A percentile compares a stretch with the other conserved stretches of the same genome.
Conservation (phyloP, 805 yeast genomes). For the Suhomyces pyralidae region DNA sequence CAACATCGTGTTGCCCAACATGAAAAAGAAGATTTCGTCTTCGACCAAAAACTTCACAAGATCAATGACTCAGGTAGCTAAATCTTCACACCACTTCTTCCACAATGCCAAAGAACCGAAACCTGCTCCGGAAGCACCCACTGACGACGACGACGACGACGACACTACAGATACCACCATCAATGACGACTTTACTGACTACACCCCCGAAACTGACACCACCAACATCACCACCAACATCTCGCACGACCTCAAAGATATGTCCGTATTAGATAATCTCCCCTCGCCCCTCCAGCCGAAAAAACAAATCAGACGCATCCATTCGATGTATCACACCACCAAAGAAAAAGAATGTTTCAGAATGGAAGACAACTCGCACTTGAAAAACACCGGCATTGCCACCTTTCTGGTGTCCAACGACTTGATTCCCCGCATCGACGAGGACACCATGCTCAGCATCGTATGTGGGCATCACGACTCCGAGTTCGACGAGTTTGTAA, state of each 20-base stretch:
- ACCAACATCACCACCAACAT: neutral
- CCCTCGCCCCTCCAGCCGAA: conserved; percentile 7
- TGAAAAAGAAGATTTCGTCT: conserved; percentile 19
- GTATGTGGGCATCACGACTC: conserved; percentile 50
- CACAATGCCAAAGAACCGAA: neutral
- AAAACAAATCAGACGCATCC: conserved; percentile 54
- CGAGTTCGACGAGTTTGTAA: conserved; percentile 52
- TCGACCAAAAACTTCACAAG: conserved; percentile 18
- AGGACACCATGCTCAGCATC: conserved; percentile 53
- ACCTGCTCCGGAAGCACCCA: neutral
- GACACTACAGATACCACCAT: neutral
- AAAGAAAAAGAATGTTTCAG: conserved; percentile 22
- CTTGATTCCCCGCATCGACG: conserved; percentile 67
- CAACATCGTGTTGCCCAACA: conserved; percentile 14
- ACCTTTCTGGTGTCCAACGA: conserved; percentile 44
- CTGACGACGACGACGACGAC: neutral
- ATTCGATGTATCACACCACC: conserved; percentile 62
- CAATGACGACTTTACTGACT: conserved; percentile 6
- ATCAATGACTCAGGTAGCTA: conserved; percentile 19
- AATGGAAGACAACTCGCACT: conserved; percentile 32
- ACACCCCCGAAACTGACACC: neutral
- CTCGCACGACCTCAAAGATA: neutral
- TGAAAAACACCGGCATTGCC: conserved; percentile 24
- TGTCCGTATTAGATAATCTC: neutral
- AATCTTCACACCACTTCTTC: conserved; percentile 15